phyloP scores from a whole-genome alignment of 441 rosid species.

The Bruguiera hainesii region DNA sequence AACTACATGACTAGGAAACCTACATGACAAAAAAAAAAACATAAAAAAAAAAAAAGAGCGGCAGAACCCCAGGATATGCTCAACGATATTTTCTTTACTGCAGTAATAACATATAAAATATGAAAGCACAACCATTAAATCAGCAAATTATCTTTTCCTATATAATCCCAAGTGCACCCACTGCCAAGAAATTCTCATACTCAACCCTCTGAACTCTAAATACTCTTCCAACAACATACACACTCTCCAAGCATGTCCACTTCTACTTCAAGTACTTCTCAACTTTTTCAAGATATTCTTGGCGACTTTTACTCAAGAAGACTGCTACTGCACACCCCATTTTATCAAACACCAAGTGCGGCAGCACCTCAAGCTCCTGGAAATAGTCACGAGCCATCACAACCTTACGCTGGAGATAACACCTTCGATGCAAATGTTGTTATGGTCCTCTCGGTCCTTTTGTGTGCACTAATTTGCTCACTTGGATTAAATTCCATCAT shows the following conservation, averaged over 20 bases:
- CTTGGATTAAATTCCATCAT: slow-evolving; percentile 63
- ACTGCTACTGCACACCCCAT: slow-evolving; percentile 39
- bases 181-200: slow-evolving; percentile 26
- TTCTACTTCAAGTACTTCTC: slow-evolving; percentile 29
- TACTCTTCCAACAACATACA: background rate
- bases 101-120: slow-evolving; percentile 17
- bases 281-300: slow-evolving; percentile 34
- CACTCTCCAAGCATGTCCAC: slow-evolving; percentile 37
- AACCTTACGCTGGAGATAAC: slow-evolving; percentile 28
- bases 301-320: slow-evolving; percentile 64
- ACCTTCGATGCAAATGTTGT: slow-evolving; percentile 68
- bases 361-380: slow-evolving; percentile 37
- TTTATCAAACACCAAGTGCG: slow-evolving; percentile 30
- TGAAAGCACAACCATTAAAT: slow-evolving; percentile 20
- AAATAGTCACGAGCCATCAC: slow-evolving; percentile 23
- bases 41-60: background rate
- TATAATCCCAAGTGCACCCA: slow-evolving; percentile 32
- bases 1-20: slow-evolving; percentile 20
- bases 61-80: slow-evolving; percentile 37
- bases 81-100: slow-evolving; percentile 24
- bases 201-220: slow-evolving; percentile 9
- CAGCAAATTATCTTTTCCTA: slow-evolving; percentile 31
- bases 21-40: slow-evolving; percentile 13
- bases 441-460: slow-evolving; percentile 68
- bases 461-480: slow-evolving; percentile 74